A percentile compares a stretch with the other conserved stretches of the same genome.
Conservation (phyloP, 208 protist species). For the Leishmania turanica region DNA sequence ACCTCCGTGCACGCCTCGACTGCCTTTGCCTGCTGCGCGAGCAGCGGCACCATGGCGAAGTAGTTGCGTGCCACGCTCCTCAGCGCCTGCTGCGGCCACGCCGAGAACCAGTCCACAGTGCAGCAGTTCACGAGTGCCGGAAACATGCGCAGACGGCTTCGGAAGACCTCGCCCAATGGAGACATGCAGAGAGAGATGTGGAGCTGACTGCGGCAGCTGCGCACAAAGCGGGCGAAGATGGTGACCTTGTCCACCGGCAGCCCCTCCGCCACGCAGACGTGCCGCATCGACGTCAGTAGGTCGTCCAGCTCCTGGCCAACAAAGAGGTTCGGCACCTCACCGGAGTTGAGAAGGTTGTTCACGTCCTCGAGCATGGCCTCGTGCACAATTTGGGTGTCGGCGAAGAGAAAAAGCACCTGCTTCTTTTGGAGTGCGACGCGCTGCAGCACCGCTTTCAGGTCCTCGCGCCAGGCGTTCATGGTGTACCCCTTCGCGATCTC, state of each 20-base stretch:
- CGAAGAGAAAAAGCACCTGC: slow-evolving; percentile 97
- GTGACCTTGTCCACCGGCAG: slow-evolving; percentile 94
- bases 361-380: slow-evolving; percentile 99
- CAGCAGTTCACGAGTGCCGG: slow-evolving; percentile 98
- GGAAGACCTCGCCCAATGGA: slow-evolving; percentile 96
- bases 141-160: slow-evolving; percentile 97
- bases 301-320: slow-evolving; percentile 94
- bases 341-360: slow-evolving; percentile 98
- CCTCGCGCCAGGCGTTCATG: slow-evolving; percentile 96
- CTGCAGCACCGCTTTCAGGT: slow-evolving; percentile 94
- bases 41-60: slow-evolving; percentile 59
- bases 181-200: slow-evolving; percentile 98
- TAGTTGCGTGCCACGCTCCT: slow-evolving; percentile 92
- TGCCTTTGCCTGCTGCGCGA: slow-evolving; percentile 39
- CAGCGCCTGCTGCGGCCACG: slow-evolving; percentile 97
- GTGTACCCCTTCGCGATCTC: slow-evolving; percentile 97
- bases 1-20: slow-evolving; percentile 84
- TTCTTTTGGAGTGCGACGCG: slow-evolving; percentile 94
- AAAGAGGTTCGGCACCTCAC: slow-evolving; percentile 98
- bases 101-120: slow-evolving; percentile 99
- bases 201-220: slow-evolving; percentile 93
- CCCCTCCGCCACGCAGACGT: slow-evolving; percentile 90
- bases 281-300: slow-evolving; percentile 94
- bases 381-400: slow-evolving; percentile 98
- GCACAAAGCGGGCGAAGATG: slow-evolving; percentile 95